These are phyloP conservation scores for Pythium folliculosum DNA, from an alignment of 352 stramenopile species.

Conservation along the genomic window DNA sequence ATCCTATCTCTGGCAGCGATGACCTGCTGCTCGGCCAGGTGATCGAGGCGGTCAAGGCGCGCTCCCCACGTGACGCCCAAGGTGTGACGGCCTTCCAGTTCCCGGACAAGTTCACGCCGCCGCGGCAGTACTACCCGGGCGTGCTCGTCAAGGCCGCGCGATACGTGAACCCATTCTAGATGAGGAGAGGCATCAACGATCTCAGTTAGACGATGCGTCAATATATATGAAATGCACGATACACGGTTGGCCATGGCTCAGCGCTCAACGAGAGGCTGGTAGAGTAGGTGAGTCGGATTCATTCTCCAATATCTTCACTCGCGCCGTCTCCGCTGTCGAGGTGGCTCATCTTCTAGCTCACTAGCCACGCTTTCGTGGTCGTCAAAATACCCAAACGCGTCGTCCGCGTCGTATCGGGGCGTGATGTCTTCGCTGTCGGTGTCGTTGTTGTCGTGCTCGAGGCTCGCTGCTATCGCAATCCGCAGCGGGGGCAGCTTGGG, in stretches of 20 bases:
- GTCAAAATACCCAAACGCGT: neutral
- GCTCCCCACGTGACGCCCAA: constrained; percentile 37
- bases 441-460: neutral
- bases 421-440: constrained; percentile 7
- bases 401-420: neutral
- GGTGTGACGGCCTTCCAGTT: constrained; percentile 42
- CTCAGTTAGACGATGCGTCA: neutral
- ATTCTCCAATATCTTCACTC: neutral
- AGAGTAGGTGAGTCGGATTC: neutral
- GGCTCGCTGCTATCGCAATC: neutral
- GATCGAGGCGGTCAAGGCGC: constrained; percentile 48
- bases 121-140: constrained; percentile 46
- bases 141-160: constrained; percentile 51
- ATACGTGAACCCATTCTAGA: constrained; percentile 63
- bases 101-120: constrained; percentile 34
- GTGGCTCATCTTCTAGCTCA: neutral
- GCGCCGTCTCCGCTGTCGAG: constrained; percentile 1
- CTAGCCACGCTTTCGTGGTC: neutral
- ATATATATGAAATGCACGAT: neutral
- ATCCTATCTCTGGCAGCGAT: constrained; percentile 62
- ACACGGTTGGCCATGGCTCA: neutral
- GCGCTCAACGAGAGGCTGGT: neutral
- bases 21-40: constrained; percentile 62
- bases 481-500: constrained; percentile 3
- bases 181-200: neutral